phyloP scores from a whole-genome alignment of 1,284 basidiomycete genomes.

The Ustilago lituana region DNA sequence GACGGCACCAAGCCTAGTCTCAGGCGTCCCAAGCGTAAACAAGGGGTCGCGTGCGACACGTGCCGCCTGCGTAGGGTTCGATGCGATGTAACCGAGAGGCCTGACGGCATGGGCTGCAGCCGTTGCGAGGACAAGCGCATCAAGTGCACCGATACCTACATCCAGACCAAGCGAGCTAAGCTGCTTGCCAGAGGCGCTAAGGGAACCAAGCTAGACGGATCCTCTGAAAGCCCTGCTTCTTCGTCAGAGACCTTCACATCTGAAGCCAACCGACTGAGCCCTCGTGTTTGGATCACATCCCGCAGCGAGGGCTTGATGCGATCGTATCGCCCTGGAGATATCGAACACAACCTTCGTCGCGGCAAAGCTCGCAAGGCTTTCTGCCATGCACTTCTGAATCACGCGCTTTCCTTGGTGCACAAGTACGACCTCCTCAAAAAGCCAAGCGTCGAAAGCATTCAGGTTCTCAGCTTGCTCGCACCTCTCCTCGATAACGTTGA shows the following conservation, averaged over 20 bases:
- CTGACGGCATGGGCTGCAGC: constrained; percentile 60
- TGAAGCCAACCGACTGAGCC: constrained; percentile 27
- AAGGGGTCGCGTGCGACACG: constrained; percentile 65
- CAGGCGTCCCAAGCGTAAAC: constrained; percentile 62
- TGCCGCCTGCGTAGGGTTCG: constrained; percentile 63
- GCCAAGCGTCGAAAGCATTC: constrained; percentile 51
- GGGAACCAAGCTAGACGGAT: constrained; percentile 9
- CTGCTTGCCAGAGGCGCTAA: constrained; percentile 27
- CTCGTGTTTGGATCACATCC: constrained; percentile 32
- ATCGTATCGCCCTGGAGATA: constrained; percentile 32
- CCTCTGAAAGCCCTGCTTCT: constrained; percentile 3
- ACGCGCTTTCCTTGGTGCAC: constrained; percentile 58
- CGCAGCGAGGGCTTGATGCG: constrained; percentile 28
- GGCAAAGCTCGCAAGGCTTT: constrained; percentile 59
- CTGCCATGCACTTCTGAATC: constrained; percentile 55
- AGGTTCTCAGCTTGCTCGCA: constrained; percentile 48
- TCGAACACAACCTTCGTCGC: constrained; percentile 48
- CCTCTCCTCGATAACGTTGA: constrained; percentile 54
- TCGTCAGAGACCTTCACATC: background rate
- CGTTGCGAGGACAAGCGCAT: constrained; percentile 65
- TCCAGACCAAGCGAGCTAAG: constrained; percentile 58
- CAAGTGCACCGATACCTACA: constrained; percentile 64
- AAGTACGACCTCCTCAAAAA: constrained; percentile 58
- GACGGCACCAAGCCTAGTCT: constrained; percentile 17
- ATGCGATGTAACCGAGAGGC: constrained; percentile 63